phyloP scores from a whole-genome alignment of 352 stramenopile species.

The Globisporangium irregulare region DNA sequence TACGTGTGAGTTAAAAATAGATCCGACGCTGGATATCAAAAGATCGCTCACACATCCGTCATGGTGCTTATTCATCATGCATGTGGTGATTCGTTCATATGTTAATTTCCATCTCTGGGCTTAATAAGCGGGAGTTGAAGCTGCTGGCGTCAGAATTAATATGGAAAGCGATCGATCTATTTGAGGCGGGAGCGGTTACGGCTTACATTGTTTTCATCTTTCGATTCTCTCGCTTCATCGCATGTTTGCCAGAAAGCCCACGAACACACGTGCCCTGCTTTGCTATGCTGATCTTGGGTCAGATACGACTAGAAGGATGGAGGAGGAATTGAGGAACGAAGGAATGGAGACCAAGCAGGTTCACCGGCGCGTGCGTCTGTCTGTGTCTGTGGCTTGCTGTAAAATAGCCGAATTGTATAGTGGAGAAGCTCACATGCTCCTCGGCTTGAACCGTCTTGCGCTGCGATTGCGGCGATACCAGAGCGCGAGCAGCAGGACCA shows the following conservation, averaged over 20 bases:
- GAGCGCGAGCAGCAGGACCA: constrained; percentile 33
- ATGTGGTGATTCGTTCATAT: background rate
- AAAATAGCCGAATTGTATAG: background rate
- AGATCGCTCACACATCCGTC: background rate
- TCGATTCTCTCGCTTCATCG: too few species aligned
- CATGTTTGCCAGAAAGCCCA: background rate
- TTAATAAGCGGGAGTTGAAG: background rate
- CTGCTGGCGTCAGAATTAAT: background rate
- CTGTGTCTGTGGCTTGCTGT: background rate
- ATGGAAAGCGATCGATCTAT: background rate
- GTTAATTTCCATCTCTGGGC: background rate
- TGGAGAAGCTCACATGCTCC: constrained; percentile 32
- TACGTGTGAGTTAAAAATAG: background rate
- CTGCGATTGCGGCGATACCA: constrained; percentile 36
- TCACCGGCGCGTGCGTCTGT: background rate
- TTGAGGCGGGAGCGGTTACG: background rate
- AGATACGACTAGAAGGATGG: background rate
- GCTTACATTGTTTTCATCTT: background rate
- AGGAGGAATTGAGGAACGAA: background rate
- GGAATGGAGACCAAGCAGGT: background rate
- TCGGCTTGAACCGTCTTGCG: constrained; percentile 31
- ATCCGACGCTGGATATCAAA: background rate
- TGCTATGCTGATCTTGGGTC: background rate
- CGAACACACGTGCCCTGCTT: background rate
- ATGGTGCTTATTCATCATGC: background rate